Conservation (phyloP, 2,329 filamentous ascomycete genomes). For the Calonectria leucothoes region DNA sequence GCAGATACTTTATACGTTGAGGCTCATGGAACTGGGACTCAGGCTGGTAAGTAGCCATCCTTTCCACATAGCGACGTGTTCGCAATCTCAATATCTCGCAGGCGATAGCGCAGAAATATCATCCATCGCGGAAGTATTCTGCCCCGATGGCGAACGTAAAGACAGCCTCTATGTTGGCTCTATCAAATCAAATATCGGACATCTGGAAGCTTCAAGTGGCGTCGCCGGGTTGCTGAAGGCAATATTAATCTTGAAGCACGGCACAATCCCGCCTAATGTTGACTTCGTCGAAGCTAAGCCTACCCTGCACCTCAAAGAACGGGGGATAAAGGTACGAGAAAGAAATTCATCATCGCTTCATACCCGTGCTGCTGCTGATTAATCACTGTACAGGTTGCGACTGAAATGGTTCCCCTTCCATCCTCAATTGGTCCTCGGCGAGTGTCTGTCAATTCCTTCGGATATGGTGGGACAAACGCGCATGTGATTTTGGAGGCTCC, state of each 20-base stretch:
- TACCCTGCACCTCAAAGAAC: conserved; percentile 17
- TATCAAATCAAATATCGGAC: conserved; percentile 29
- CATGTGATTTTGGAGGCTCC: conserved; percentile 31
- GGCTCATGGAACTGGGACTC: conserved; percentile 36
- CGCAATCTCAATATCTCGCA: not conserved
- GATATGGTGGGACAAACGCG: conserved; percentile 30
- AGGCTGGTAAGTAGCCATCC: conserved; percentile 14
- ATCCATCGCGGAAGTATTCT: conserved; percentile 28
- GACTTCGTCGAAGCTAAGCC: conserved; percentile 25
- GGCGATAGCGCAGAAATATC: conserved; percentile 30
- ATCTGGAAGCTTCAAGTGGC: conserved; percentile 28
- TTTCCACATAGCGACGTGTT: not conserved
- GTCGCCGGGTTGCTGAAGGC: conserved; percentile 27
- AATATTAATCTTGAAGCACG: conserved; percentile 25
- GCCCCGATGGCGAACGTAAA: not conserved
- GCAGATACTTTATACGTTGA: conserved; percentile 38
- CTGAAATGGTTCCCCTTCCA: conserved; percentile 14
- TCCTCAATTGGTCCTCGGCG: conserved; percentile 6
- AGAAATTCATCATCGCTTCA: not conserved
- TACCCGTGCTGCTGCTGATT: not conserved
- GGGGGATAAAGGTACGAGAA: conserved; percentile 12
- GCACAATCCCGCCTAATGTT: conserved; percentile 23
- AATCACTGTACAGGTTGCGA: conserved; percentile 10
- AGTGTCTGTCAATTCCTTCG: conserved; percentile 27
- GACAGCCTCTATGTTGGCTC: conserved; percentile 24